Conservation (phyloP, 257 asterid species). For the Solanum peruvianum region DNA sequence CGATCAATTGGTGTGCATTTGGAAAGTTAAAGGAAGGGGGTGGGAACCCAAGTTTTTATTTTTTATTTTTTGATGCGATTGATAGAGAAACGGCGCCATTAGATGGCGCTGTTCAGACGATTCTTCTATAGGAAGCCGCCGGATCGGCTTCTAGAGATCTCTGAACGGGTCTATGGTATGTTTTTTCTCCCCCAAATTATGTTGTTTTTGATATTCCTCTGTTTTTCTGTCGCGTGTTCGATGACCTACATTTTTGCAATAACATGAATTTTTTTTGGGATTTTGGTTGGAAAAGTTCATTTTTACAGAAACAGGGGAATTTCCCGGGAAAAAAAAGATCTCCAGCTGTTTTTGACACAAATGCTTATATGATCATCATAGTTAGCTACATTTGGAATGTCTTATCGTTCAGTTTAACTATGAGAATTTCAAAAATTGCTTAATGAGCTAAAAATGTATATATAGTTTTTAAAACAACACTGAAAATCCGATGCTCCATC, state of each 20-base stretch:
- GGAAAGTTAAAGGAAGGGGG: background rate
- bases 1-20: background rate
- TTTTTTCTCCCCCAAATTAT: background rate
- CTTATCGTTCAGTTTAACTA: background rate
- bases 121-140: slow-evolving; percentile 98
- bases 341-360: background rate
- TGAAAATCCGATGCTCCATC: background rate
- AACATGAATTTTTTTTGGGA: background rate
- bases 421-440: background rate
- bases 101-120: slow-evolving; percentile 99
- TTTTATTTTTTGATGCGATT: slow-evolving; percentile 54
- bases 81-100: slow-evolving; percentile 80
- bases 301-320: background rate
- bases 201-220: background rate
- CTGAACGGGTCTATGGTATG: slow-evolving; percentile 94
- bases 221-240: background rate
- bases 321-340: background rate
- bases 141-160: slow-evolving; percentile 99
- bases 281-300: background rate
- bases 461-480: background rate
- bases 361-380: background rate
- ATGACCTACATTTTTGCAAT: background rate
- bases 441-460: background rate
- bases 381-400: background rate
- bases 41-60: slow-evolving; percentile 23